Conservation (phyloP, 768 basidiomycete species). For the Panaeolus papilionaceus region DNA sequence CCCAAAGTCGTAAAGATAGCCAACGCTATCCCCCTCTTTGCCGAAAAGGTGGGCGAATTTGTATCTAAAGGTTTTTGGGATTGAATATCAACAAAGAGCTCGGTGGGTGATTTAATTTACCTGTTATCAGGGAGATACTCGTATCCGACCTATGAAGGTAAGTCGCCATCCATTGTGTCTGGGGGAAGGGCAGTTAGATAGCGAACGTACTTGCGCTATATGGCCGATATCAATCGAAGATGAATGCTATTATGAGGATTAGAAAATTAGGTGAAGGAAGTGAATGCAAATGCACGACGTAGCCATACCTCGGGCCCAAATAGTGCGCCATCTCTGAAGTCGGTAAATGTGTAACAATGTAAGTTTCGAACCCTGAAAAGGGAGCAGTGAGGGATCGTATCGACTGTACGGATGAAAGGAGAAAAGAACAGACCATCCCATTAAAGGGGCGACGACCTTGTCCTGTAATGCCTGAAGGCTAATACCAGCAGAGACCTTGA, state of each 20-base stretch:
- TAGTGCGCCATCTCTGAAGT: slow-evolving; percentile 37
- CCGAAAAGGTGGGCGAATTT: slow-evolving; percentile 36
- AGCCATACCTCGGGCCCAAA: slow-evolving; percentile 37
- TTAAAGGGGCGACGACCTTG: slow-evolving; percentile 39
- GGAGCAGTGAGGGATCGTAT: not conserved
- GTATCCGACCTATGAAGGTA: not conserved
- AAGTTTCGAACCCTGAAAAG: slow-evolving; percentile 36
- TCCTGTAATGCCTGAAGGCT: slow-evolving; percentile 40
- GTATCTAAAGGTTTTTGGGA: slow-evolving; percentile 17
- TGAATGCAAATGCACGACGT: not conserved
- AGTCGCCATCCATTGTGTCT: no score
- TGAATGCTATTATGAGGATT: not conserved
- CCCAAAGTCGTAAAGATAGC: slow-evolving; percentile 40
- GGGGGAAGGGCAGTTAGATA: not conserved
- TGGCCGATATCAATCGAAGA: not conserved
- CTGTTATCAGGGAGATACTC: not conserved
- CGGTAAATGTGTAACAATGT: slow-evolving; percentile 39
- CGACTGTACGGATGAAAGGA: not conserved
- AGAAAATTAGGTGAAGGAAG: not conserved
- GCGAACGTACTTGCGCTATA: not conserved
- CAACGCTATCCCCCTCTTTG: slow-evolving; percentile 36
- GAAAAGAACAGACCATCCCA: slow-evolving; percentile 35
- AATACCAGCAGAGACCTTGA: slow-evolving; percentile 40
- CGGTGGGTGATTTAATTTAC: not conserved
- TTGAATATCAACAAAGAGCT: not conserved